Evolutionary conservation across 2,329 filamentous ascomycete genomes (phyloP).

Genomic region (Plectosphaerella sp.): DNA sequence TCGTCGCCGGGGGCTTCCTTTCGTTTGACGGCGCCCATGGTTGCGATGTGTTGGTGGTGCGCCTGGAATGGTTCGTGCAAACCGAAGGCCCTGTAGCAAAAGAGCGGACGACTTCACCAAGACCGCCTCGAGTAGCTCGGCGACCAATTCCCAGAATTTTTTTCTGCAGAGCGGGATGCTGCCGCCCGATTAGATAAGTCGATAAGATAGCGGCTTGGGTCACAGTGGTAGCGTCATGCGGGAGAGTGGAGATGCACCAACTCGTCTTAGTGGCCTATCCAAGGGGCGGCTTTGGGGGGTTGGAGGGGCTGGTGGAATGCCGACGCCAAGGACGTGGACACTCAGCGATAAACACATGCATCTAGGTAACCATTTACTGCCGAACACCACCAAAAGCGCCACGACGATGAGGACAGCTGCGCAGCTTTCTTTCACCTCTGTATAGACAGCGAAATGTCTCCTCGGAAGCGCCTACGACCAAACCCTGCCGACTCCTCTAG

Average conservation of each 20-base stretch:
- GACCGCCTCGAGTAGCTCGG: too few relatives aligned
- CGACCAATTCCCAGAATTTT: background rate
- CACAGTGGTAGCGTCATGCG: background rate
- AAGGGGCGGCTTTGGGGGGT: too few relatives aligned
- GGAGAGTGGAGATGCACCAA: background rate
- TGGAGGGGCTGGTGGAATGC: too few relatives aligned
- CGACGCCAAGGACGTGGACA: too few relatives aligned
- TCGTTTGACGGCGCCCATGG: slow-evolving; percentile 54
- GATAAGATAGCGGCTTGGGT: background rate
- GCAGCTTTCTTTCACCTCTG: slow-evolving; percentile 36
- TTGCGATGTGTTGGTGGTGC: slow-evolving; percentile 1
- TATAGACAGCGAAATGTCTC: slow-evolving; percentile 31
- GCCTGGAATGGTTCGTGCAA: background rate
- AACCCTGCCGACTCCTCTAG: slow-evolving; percentile 21
- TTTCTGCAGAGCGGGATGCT: background rate
- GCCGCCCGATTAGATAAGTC: background rate
- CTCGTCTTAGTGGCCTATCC: background rate
- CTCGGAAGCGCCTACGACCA: slow-evolving; percentile 35
- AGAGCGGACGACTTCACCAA: too few relatives aligned
- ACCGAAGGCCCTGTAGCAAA: background rate
- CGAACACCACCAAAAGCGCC: background rate
- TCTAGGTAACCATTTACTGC: background rate
- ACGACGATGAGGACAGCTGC: background rate
- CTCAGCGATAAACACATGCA: too few relatives aligned
- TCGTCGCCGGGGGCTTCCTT: slow-evolving; percentile 52